Evolutionary conservation across 768 basidiomycete species (phyloP), one percentile per base, ranked within the genome.

Genomic region (Tricholoma bakamatsutake): DNA sequence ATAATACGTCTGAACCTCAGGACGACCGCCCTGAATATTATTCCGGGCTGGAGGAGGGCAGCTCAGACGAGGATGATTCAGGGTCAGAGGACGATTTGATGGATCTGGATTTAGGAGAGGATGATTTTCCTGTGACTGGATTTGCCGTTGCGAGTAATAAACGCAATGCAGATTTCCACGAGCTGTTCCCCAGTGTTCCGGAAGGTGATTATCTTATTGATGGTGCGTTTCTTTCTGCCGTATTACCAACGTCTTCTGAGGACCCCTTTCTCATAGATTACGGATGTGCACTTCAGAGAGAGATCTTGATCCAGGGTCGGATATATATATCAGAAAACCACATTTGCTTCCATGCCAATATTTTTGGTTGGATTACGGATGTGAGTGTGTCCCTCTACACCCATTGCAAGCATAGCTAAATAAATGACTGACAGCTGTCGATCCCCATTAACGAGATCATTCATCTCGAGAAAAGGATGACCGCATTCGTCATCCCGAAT

Each of bases 301-400:
- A 98, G 69, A 98, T 98, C 61, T 77, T 98, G 30, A 88, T 98
- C 42, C 97, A 98, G 77, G 97, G 97, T 4, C 80, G 97, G 10
- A 68, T 99, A 55, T 98, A 98, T 71, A 91, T 98, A 21, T 98
- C 97, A 6, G 96, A 99, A 72, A 98, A 98, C 71, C 95, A 98
- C 66, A 82, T 98, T n/a, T 98, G 93, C 74, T 99, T 98, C 77
- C 92, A 99, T 63, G 96, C 97, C 42, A 98, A 98, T 67, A 98
- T 98, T 43, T 96, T 98, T 70, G 96, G 97, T 42, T 98, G 96
- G 97, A 88, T 97, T 49, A 98, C 96, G 28, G 87, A 96, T 67
- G 95, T 96, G 69, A 70, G 94, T 77, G 0, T 34, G 11, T 30
- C 50, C 47, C 45, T 30, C 46, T 27, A 9, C 52, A 24, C 30